These are phyloP conservation scores for Amanita rimosa DNA, from an alignment of 768 basidiomycete species.

Conservation along the genomic window DNA sequence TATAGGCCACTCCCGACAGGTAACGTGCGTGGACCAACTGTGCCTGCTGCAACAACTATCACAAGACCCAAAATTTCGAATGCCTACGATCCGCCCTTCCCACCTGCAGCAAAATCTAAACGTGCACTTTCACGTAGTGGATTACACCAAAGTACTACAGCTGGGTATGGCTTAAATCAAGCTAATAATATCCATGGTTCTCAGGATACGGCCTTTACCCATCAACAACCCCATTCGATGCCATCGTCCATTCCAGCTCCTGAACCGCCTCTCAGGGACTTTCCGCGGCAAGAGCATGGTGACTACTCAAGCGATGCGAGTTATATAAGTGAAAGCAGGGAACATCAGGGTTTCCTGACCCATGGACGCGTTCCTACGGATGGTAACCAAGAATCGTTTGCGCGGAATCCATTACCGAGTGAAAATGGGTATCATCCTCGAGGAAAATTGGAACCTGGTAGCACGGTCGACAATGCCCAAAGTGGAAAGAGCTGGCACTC, in stretches of 20 bases:
- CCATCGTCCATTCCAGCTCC: neutral
- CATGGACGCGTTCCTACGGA: neutral
- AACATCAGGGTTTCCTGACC: neutral
- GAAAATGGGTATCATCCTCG: neutral
- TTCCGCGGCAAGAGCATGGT: neutral
- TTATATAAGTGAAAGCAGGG: neutral
- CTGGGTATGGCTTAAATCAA: neutral
- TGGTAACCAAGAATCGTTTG: neutral
- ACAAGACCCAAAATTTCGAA: slow-evolving; percentile 55
- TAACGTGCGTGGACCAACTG: slow-evolving; percentile 17
- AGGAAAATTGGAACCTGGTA: neutral
- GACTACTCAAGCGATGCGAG: neutral
- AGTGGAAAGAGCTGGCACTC: neutral
- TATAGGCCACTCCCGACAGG: slow-evolving; percentile 8
- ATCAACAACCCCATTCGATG: neutral
- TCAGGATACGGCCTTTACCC: slow-evolving; percentile 1
- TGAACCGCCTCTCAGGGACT: neutral
- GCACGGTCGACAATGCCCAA: neutral
- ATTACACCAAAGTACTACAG: neutral
- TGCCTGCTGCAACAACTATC: slow-evolving; percentile 28
- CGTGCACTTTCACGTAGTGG: slow-evolving; percentile 1
- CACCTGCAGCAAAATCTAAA: slow-evolving; percentile 26
- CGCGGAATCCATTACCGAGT: neutral
- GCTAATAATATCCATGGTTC: neutral
- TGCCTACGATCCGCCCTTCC: slow-evolving; percentile 72